Conservation (phyloP, 2,329 filamentous ascomycete genomes). For the Penicillium sp. region DNA sequence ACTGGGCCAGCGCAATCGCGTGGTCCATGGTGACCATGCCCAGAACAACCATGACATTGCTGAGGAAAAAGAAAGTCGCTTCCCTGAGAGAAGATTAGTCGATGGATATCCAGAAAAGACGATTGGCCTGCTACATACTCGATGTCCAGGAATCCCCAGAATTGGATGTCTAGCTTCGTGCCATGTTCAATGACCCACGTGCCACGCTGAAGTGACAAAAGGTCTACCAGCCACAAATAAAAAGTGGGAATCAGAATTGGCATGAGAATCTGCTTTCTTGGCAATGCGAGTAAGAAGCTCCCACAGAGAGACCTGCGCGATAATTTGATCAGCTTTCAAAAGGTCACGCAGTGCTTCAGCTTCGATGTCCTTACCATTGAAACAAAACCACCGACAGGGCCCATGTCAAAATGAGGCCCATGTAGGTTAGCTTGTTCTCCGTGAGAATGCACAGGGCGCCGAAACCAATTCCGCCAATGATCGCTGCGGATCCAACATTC, state of each 20-base stretch:
- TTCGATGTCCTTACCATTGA: conserved; percentile 55
- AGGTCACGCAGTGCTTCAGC: conserved; percentile 38
- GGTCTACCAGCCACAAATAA: conserved; percentile 74
- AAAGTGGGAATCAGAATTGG: conserved; percentile 67
- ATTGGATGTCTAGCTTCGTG: conserved; percentile 66
- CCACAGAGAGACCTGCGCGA: neutral
- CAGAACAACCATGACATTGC: conserved; percentile 71
- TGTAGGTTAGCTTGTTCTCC: conserved; percentile 55
- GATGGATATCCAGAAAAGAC: neutral
- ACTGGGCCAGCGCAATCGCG: conserved; percentile 64
- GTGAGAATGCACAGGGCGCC: neutral
- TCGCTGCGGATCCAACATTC: neutral
- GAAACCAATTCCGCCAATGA: conserved; percentile 4
- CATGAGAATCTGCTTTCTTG: conserved; percentile 45
- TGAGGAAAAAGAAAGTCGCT: conserved; percentile 72
- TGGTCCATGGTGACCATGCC: conserved; percentile 72
- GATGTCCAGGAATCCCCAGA: conserved; percentile 67
- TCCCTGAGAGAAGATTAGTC: conserved; percentile 49
- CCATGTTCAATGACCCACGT: conserved; percentile 72
- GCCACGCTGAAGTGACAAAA: conserved; percentile 66
- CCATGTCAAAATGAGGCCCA: conserved; percentile 72
- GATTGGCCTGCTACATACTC: conserved; percentile 50
- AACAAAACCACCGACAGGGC: conserved; percentile 67
- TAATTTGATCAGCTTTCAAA: neutral
- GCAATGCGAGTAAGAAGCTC: neutral